Evolutionary conservation across 2,329 filamentous ascomycete species (phyloP).

Genomic region (Rhynchosporium secalis): DNA sequence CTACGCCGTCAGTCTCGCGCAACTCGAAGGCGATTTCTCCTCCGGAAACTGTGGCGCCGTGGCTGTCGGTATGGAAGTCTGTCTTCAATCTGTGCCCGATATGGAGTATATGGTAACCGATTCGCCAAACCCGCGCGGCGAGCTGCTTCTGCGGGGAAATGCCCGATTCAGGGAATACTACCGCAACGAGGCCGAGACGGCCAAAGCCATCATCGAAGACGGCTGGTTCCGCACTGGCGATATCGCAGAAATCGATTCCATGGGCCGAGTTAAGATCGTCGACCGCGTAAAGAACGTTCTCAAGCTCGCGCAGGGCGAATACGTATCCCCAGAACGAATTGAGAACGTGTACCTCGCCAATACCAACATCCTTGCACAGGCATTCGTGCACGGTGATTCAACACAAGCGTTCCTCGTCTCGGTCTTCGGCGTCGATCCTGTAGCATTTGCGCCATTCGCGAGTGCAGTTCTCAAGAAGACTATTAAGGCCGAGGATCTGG

Average conservation of each 20-base stretch:
- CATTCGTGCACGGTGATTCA: constrained; percentile 88
- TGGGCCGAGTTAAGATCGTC: constrained; percentile 88
- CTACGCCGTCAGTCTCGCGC: constrained; percentile 74
- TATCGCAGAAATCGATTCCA: constrained; percentile 79
- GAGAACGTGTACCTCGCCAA: constrained; percentile 92
- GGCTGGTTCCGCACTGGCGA: constrained; percentile 98
- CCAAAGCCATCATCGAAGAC: constrained; percentile 77
- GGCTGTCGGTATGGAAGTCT: constrained; percentile 67
- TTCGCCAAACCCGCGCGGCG: constrained; percentile 85
- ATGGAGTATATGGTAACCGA: constrained; percentile 91
- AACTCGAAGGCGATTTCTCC: constrained; percentile 69
- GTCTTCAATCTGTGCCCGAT: constrained; percentile 84
- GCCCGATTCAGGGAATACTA: constrained; percentile 83
- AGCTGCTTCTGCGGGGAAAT: constrained; percentile 81
- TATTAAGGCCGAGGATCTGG: constrained; percentile 63
- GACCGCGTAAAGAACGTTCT: constrained; percentile 99
- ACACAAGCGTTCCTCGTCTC: constrained; percentile 79
- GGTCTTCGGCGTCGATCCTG: constrained; percentile 85
- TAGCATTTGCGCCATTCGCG: constrained; percentile 78
- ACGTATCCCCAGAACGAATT: constrained; percentile 94
- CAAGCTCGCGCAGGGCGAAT: constrained; percentile 96
- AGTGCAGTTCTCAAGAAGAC: constrained; percentile 70
- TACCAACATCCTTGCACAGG: constrained; percentile 73
- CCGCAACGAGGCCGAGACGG: constrained; percentile 85
- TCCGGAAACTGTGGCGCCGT: constrained; percentile 81